Conservation (phyloP, 192 early-diverging fungal genomes). For the Endogone sp. region DNA sequence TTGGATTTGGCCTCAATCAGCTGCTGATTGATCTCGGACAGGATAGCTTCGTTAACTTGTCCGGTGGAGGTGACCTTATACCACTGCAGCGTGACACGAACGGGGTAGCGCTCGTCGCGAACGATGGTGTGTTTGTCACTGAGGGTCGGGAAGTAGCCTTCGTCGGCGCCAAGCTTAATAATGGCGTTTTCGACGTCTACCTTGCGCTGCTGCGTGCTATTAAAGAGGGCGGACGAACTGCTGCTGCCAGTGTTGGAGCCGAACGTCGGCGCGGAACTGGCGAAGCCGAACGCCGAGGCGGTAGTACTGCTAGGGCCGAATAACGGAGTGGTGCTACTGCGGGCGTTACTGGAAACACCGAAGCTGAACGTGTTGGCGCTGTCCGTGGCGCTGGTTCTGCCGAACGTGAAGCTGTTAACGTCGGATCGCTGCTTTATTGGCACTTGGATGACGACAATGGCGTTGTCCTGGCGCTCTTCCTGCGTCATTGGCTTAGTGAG, state of each 20-base stretch:
- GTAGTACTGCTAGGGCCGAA: no score
- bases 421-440: background rate
- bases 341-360: no score
- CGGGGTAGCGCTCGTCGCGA: constrained; percentile 2
- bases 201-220: background rate
- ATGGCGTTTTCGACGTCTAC: constrained; percentile 6
- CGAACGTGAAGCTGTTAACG: no score
- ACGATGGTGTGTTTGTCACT: background rate
- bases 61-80: constrained; percentile 2
- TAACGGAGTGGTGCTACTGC: background rate
- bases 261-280: no score
- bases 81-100: constrained; percentile 3
- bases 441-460: constrained; percentile 6
- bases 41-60: background rate
- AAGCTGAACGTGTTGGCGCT: no score
- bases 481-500: constrained; percentile 3
- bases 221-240: background rate
- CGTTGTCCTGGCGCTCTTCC: constrained; percentile 2
- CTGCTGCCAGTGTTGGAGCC: no score
- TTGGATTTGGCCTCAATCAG: background rate
- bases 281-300: no score
- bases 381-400: no score
- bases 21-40: background rate
- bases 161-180: background rate
- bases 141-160: background rate